Evolutionary conservation across 345 rosid genomes (phyloP).

Genomic region (Gossypium mustelinum): DNA sequence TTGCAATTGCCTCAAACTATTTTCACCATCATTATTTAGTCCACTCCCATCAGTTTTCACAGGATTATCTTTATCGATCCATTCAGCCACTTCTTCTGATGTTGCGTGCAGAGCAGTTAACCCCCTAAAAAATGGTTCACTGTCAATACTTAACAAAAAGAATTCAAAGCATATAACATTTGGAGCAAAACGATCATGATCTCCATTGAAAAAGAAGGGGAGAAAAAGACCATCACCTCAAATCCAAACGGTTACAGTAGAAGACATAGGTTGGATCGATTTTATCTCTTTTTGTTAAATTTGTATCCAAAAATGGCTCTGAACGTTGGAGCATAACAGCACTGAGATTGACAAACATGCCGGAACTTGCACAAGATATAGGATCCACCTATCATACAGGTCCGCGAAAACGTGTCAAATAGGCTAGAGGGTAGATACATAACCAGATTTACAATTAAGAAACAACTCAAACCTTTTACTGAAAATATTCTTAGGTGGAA

Average conservation of each 20-base stretch:
- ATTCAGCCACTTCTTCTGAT: conserved; percentile 82
- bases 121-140: conserved; percentile 37
- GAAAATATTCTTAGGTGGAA: neutral
- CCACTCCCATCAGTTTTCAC: conserved; percentile 28
- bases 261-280: conserved; percentile 84
- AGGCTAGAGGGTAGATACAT: neutral
- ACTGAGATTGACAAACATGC: conserved; percentile 96
- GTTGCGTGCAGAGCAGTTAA: conserved; percentile 92
- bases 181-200: neutral
- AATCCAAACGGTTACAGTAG: conserved; percentile 58
- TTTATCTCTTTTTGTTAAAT: conserved; percentile 75
- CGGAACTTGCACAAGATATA: conserved; percentile 89
- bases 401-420: conserved; percentile 1
- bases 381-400: conserved; percentile 74
- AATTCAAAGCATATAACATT: conserved; percentile 1
- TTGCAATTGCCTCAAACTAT: conserved; percentile 61
- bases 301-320: conserved; percentile 85
- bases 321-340: conserved; percentile 93
- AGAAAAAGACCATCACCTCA: conserved; percentile 51
- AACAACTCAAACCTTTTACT: neutral
- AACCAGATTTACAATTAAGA: conserved; percentile 13
- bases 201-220: neutral
- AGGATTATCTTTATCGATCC: conserved; percentile 54
- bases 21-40: conserved; percentile 38
- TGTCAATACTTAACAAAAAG: conserved; percentile 20